Evolutionary conservation across 306 rosid species (phyloP), one percentile per base, ranked within the genome.

Genomic region (Heteromeles arbutifolia): DNA sequence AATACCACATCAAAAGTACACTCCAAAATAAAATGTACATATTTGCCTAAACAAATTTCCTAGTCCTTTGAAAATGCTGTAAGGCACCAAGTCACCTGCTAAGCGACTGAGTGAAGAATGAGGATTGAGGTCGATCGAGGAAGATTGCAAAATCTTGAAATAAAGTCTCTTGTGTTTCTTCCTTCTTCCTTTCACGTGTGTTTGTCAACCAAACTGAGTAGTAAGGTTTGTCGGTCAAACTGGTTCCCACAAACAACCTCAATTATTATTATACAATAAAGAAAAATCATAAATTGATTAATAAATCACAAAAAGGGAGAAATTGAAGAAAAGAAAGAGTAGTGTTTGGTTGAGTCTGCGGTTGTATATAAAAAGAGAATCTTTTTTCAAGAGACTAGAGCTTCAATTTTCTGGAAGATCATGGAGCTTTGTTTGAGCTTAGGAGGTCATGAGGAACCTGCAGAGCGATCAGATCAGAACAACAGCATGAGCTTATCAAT

Each of bases 221-320:
- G 82, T 73, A 75, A 82, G 80, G 79, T 21, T 82, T 86, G 88
- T 88, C 84, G 87, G 96, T 90, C 96, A 90, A 86, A 90, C 81
- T 56, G 71, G 72, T 74, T 83, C 79, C 76, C 72, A 45, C 81
- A 41, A 39, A 8, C 62, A 11, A 58, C 64, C 74, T 68, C 73
- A 65, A 74, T 57, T 25, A 74, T 66, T 41, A 77, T 17, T 68
- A 62, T 53, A 12, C 11, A n/a, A 69, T 56, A 72, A n/a, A 48
- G 54, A 80, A 19, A 73, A 10, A 4, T 8, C 3, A 41, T 41
- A 41, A 41, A 41, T 41, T 41, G 44, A 41, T 9, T 41, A 41
- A 41, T 41, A 41, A 41, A 41, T 41, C 44, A 62, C 76, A 11
- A 10, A 17, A n/a, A 21, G 12, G 12, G 50, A 22, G 18, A 22